Conservation (phyloP, 2,329 filamentous ascomycete genomes). For the Stachybotrys chlorohalonatus region DNA sequence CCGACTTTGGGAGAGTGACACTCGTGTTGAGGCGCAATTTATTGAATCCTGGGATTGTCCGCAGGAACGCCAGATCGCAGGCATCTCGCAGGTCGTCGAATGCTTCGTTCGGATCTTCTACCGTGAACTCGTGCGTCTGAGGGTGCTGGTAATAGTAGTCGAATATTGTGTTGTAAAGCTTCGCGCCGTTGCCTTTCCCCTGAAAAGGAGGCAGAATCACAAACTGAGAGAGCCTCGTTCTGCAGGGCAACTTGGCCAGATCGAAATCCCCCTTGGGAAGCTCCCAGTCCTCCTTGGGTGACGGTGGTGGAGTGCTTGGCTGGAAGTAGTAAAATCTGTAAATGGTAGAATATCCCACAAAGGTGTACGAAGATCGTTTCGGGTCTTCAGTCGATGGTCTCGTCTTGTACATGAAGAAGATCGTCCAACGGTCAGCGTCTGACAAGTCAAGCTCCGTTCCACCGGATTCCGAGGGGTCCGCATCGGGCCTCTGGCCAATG, state of each 20-base stretch:
- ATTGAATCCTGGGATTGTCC: conserved; percentile 47
- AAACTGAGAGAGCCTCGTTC: conserved; percentile 87
- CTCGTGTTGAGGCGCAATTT: conserved; percentile 45
- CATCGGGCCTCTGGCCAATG: conserved; percentile 42
- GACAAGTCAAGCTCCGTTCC: conserved; percentile 43
- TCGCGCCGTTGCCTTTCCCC: conserved; percentile 65
- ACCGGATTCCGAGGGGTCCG: conserved; percentile 47
- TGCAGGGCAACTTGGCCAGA: conserved; percentile 57
- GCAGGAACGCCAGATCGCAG: conserved; percentile 60
- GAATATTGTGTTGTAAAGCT: conserved; percentile 76
- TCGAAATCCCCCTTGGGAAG: conserved; percentile 34
- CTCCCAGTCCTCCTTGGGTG: conserved; percentile 31
- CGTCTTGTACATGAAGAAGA: conserved; percentile 80
- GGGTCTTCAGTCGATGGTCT: conserved; percentile 31
- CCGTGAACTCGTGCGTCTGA: conserved; percentile 73
- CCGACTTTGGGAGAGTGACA: conserved; percentile 38
- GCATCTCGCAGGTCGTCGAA: conserved; percentile 75
- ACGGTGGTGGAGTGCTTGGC: conserved; percentile 32
- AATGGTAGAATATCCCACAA: conserved; percentile 83
- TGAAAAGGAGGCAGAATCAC: conserved; percentile 85
- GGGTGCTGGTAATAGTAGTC: conserved; percentile 55
- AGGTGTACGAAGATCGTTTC: conserved; percentile 56
- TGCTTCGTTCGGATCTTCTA: conserved; percentile 86
- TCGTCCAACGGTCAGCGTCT: conserved; percentile 75
- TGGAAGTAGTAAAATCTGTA: conserved; percentile 73